Conservation (phyloP, 2,329 filamentous ascomycete species). For the Aspergillus melleus region DNA sequence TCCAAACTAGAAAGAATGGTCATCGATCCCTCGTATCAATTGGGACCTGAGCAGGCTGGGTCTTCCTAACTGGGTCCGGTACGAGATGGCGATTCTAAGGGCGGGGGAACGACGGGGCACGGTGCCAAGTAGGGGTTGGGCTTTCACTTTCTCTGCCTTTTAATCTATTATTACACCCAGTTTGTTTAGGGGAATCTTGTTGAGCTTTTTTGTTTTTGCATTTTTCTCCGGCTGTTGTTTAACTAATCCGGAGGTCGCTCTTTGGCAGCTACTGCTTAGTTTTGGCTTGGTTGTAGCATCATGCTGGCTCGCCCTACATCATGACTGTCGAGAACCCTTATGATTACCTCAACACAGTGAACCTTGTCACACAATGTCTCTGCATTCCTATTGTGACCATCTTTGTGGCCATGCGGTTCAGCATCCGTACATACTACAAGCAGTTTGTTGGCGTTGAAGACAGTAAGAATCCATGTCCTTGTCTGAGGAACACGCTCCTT, state of each 20-base stretch:
- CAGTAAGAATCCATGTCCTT: slow-evolving; percentile 22
- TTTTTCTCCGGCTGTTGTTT: neutral
- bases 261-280: neutral
- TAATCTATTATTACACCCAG: neutral
- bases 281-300: neutral
- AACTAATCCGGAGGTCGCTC: neutral
- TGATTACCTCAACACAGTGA: slow-evolving; percentile 33
- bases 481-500: too few species aligned
- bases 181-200: neutral
- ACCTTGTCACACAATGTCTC: slow-evolving; percentile 37
- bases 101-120: neutral
- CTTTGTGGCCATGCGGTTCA: slow-evolving; percentile 33
- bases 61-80: neutral
- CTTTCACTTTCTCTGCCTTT: neutral
- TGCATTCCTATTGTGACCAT: slow-evolving; percentile 36
- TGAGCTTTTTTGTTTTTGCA: neutral
- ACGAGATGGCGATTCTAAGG: neutral
- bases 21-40: neutral
- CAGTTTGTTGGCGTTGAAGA: slow-evolving; percentile 36
- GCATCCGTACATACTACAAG: slow-evolving; percentile 32
- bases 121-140: neutral
- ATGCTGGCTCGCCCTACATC: neutral
- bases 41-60: neutral
- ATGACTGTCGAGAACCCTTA: slow-evolving; percentile 24
- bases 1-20: neutral